Conservation (phyloP, 176 grass and related monocot species). For the Chloris gayana region DNA sequence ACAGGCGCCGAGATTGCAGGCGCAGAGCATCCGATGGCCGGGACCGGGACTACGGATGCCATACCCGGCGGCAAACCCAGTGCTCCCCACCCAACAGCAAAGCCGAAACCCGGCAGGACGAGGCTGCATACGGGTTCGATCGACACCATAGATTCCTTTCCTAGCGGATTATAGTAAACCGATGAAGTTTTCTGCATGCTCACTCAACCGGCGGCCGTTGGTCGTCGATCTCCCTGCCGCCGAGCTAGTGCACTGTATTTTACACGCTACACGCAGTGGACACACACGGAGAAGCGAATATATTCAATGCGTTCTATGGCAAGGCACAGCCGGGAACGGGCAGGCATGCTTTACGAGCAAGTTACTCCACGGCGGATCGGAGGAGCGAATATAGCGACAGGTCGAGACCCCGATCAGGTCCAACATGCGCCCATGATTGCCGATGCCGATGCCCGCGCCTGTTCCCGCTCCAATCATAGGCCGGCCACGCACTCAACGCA, state of each 20-base stretch:
- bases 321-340: background rate
- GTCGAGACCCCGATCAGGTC: background rate
- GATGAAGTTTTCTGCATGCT: background rate
- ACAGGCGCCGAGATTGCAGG: conserved; percentile 29
- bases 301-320: background rate
- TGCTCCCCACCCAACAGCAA: conserved; percentile 36
- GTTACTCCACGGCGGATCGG: conserved; percentile 6
- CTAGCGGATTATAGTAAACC: background rate
- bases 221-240: background rate
- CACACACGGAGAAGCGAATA: background rate
- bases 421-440: conserved; percentile 41
- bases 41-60: background rate
- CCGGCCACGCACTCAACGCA: background rate
- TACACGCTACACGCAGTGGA: background rate
- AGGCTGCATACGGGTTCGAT: no score
- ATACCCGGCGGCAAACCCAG: background rate
- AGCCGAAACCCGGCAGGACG: background rate
- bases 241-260: conserved; percentile 12
- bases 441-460: background rate
- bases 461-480: conserved; percentile 21
- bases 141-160: background rate
- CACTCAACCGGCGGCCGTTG: background rate
- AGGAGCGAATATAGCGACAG: conserved; percentile 12
- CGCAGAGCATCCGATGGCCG: conserved; percentile 46
- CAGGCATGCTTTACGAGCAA: conserved; percentile 44